Percentiles rank a stretch among this genome's conserved stretches.
These are phyloP conservation scores for Rubroboletus pulcherrimus DNA, from an alignment of 768 basidiomycete genomes.

Conservation along the genomic window DNA sequence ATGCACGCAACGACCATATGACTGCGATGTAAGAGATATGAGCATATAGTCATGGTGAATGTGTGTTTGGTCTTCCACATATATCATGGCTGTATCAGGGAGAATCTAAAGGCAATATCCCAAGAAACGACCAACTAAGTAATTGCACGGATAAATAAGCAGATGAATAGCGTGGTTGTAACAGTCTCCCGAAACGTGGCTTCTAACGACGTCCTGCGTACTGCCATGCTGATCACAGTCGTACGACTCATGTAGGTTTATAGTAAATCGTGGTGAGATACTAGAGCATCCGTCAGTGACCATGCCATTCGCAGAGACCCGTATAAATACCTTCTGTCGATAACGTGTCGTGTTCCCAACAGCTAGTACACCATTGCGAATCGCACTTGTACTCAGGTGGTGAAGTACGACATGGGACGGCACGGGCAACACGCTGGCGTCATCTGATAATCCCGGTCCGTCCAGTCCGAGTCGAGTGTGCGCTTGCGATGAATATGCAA, in stretches of 20 bases:
- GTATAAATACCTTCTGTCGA: slow-evolving; percentile 69
- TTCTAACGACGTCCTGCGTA: slow-evolving; percentile 27
- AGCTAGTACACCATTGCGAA: slow-evolving; percentile 87
- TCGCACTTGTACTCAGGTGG: slow-evolving; percentile 93
- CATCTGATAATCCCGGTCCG: slow-evolving; percentile 61
- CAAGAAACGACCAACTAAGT: slow-evolving; percentile 26
- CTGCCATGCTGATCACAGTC: slow-evolving; percentile 11
- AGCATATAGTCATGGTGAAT: slow-evolving; percentile 17
- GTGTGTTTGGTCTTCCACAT: slow-evolving; percentile 18
- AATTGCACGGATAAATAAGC: slow-evolving; percentile 27
- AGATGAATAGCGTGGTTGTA: slow-evolving; percentile 10
- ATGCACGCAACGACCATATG: slow-evolving; percentile 4
- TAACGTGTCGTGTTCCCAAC: slow-evolving; percentile 92
- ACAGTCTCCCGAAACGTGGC: slow-evolving; percentile 11
- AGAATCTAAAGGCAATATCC: slow-evolving; percentile 26
- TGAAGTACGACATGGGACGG: slow-evolving; percentile 93
- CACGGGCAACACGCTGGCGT: slow-evolving; percentile 86
- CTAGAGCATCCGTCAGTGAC: slow-evolving; percentile 36
- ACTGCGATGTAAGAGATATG: slow-evolving; percentile 4
- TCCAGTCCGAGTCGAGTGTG: slow-evolving; percentile 36
- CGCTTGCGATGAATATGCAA: slow-evolving; percentile 19
- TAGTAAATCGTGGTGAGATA: slow-evolving; percentile 86
- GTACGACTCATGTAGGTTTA: slow-evolving; percentile 52
- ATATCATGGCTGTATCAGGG: slow-evolving; percentile 20
- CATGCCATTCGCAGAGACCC: slow-evolving; percentile 1